Base-by-base conservation (phyloP, 805 yeast species). In the Wickerhamia fluorescens region DNA sequence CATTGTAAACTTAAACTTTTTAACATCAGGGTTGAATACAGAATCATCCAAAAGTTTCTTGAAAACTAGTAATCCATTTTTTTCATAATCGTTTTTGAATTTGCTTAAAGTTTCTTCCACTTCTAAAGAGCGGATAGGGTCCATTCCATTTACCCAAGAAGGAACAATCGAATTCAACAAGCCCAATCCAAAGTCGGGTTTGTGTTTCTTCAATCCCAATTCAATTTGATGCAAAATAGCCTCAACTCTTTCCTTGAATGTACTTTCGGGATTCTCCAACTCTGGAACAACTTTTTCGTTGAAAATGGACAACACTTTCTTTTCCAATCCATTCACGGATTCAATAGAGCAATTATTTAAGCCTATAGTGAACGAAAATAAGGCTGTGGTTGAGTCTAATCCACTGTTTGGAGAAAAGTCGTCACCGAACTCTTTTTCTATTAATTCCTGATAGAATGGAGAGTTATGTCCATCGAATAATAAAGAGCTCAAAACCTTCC, bases 391-490 rank as follows among this genome's bases (percentile, higher is more conserved):
- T 2, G 82, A 69, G 35, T 89, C 96, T 31, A 85, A 62, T 1
- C 98, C 98, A 1, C 94, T 66, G 48, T 92, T 92, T 4, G 86
- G 82, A 1, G 89, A 63, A 47, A 78, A 92, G 40, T 92, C 96
- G 29, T 83, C 73, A 23, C 92, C 97, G 19, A 78, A 49, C 2
- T 89, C 92, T 1, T 81, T 57, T 51, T 92, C 98, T 31, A 92
- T 81, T 31, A 92, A 61, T n/a, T 73, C 73, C 53, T 87, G 85
- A 53, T 88, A 85, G 31, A 92, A 65, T 5, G 94, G 89, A 5
- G 97, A 80, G 8, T 92, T 81, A 47, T 89, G 97, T 2, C 97
- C 97, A 49, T 85, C 95, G 40, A 79, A 72, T 19, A 92, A 61
- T 29, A 92, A 59, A 14, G 78, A 71, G 13, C 83, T 73, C 27